Percentiles rank a stretch among this genome's conserved stretches.
Evolutionary conservation across 2,329 filamentous ascomycete genomes (phyloP).

Genomic region (Ophiostoma populinum): DNA sequence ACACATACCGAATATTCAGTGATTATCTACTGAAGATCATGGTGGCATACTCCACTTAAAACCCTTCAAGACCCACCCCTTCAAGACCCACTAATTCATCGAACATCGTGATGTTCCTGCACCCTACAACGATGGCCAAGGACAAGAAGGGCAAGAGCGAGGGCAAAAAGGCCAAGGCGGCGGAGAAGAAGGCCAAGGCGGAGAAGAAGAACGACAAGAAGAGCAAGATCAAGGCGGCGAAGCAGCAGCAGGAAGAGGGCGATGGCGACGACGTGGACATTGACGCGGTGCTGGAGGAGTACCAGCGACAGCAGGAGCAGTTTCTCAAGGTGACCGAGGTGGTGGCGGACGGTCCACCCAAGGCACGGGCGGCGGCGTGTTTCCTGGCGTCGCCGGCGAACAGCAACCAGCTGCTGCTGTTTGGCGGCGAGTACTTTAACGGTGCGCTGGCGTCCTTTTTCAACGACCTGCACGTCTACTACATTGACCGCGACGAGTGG

Average conservation of each 20-base stretch:
- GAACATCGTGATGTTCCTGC: too few species aligned
- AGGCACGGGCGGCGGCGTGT: slow-evolving; percentile 61
- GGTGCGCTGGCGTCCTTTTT: slow-evolving; percentile 64
- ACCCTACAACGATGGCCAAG: slow-evolving; percentile 28
- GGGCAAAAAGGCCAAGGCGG: slow-evolving; percentile 29
- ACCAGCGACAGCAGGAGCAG: slow-evolving; percentile 80
- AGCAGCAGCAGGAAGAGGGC: slow-evolving; percentile 62
- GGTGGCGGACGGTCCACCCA: slow-evolving; percentile 51
- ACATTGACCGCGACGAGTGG: slow-evolving; percentile 81
- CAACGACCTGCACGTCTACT: slow-evolving; percentile 50
- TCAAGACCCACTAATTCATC: too few species aligned
- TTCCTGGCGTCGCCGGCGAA: slow-evolving; percentile 75
- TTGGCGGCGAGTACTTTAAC: slow-evolving; percentile 93
- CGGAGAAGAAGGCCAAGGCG: slow-evolving; percentile 59
- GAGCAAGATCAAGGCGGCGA: slow-evolving; percentile 53
- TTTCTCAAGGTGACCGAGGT: slow-evolving; percentile 88
- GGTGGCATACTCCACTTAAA: neutral
- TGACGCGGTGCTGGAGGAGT: slow-evolving; percentile 83
- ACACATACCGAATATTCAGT: too few species aligned
- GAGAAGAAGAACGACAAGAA: slow-evolving; percentile 85
- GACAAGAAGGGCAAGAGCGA: slow-evolving; percentile 26
- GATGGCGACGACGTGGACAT: slow-evolving; percentile 88
- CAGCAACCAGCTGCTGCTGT: slow-evolving; percentile 74
- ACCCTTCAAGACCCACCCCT: neutral
- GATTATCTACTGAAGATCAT: too few species aligned